phyloP scores from a whole-genome alignment of 352 stramenopile species.

The Phytophthora pinifolia region DNA sequence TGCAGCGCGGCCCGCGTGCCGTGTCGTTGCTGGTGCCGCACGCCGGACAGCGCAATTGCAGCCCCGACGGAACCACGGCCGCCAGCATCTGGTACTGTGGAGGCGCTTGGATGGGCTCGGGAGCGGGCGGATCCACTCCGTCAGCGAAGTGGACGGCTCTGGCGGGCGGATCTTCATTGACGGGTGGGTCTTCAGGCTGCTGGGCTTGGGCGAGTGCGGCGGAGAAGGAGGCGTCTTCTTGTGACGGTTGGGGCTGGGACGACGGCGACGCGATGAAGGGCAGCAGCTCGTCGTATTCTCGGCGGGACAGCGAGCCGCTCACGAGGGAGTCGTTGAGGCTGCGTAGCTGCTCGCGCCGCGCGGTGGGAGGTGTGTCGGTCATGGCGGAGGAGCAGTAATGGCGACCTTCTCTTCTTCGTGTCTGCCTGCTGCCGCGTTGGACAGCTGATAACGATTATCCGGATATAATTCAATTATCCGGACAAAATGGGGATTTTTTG shows the following conservation, averaged over 20 bases:
- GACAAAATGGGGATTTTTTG: no score
- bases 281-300: slow-evolving; percentile 43
- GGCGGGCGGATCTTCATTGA: slow-evolving; percentile 5
- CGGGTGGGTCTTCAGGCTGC: slow-evolving; percentile 3
- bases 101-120: slow-evolving; percentile 13
- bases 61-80: slow-evolving; percentile 6
- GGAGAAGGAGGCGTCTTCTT: slow-evolving; percentile 12
- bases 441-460: slow-evolving; percentile 14
- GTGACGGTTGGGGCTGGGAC: slow-evolving; percentile 3
- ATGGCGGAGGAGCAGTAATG: slow-evolving; percentile 18
- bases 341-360: slow-evolving; percentile 34
- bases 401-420: slow-evolving; percentile 9
- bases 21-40: slow-evolving; percentile 41
- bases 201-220: slow-evolving; percentile 10
- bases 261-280: slow-evolving; percentile 33
- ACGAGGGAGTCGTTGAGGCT: slow-evolving; percentile 39
- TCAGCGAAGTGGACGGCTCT: slow-evolving; percentile 24
- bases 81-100: slow-evolving; percentile 23
- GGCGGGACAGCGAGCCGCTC: slow-evolving; percentile 31
- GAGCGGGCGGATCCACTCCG: slow-evolving; percentile 3
- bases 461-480: slow-evolving; percentile 8
- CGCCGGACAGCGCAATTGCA: slow-evolving; percentile 38
- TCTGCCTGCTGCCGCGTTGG: slow-evolving; percentile 16
- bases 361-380: slow-evolving; percentile 8
- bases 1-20: slow-evolving; percentile 27